Conservation (phyloP, 768 basidiomycete species). For the Gyrodon lividus region DNA sequence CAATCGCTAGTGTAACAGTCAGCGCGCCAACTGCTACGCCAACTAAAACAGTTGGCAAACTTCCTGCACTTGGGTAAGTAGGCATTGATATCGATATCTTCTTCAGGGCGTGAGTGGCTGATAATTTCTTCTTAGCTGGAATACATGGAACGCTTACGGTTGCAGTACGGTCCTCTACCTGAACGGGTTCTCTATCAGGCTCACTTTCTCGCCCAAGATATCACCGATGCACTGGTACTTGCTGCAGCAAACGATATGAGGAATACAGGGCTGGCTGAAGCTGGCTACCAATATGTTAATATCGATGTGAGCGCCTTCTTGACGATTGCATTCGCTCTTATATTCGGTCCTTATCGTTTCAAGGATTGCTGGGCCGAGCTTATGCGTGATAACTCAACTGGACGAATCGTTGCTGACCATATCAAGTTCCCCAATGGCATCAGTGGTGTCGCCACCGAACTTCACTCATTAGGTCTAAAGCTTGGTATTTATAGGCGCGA, state of each 20-base stretch:
- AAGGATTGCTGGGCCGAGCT: conserved; percentile 51
- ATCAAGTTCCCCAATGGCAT: conserved; percentile 55
- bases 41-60: conserved; percentile 39
- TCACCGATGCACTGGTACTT: conserved; percentile 44
- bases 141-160: conserved; percentile 51
- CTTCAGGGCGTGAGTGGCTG: neutral
- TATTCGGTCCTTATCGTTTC: neutral
- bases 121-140: conserved; percentile 40
- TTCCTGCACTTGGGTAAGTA: conserved; percentile 47
- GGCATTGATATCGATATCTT: neutral
- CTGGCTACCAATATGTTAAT: conserved; percentile 52
- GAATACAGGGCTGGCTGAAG: conserved; percentile 46
- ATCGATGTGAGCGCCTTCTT: conserved; percentile 38
- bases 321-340: neutral
- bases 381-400: conserved; percentile 40
- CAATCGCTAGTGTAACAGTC: conserved; percentile 26
- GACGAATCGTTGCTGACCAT: conserved; percentile 48
- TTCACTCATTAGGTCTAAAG: conserved; percentile 49
- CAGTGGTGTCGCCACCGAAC: conserved; percentile 39
- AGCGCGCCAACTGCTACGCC: conserved; percentile 42
- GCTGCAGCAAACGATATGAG: conserved; percentile 47
- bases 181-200: neutral
- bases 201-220: conserved; percentile 29
- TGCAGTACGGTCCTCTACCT: conserved; percentile 29
- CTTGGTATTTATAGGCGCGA: conserved; percentile 51